These are phyloP conservation scores for Diplodia mutila DNA, from an alignment of 2,329 filamentous ascomycete genomes.

Conservation along the genomic window DNA sequence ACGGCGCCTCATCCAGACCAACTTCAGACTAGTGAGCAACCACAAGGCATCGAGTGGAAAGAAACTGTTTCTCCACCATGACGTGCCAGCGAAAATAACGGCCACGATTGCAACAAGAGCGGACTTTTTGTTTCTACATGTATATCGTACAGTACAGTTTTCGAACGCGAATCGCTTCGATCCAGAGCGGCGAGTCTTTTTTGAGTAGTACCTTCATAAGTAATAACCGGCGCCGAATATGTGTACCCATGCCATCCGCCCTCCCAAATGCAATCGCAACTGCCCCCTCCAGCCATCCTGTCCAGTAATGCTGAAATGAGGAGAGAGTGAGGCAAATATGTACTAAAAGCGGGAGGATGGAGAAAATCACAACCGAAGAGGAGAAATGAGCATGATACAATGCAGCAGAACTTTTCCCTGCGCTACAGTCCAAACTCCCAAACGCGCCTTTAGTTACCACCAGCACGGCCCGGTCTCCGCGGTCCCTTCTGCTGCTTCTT, in stretches of 20 bases:
- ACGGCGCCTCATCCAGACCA: not conserved
- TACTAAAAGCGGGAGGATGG: not conserved
- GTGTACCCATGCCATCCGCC: conserved; percentile 22
- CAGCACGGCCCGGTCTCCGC: conserved; percentile 23
- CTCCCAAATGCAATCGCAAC: conserved; percentile 22
- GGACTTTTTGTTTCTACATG: conserved; percentile 8
- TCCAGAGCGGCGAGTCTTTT: conserved; percentile 24
- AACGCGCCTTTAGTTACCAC: conserved; percentile 22
- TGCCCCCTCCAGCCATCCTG: conserved; percentile 6
- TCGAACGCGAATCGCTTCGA: not conserved
- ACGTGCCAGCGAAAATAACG: too few relatives aligned
- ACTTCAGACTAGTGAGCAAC: not conserved
- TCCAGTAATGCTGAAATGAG: conserved; percentile 20
- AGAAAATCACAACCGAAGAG: conserved; percentile 1
- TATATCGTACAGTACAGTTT: conserved; percentile 17
- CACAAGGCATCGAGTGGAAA: not conserved
- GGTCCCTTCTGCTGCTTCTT: conserved; percentile 25
- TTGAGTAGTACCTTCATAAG: not conserved
- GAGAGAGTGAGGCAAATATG: conserved; percentile 13
- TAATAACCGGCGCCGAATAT: conserved; percentile 18
- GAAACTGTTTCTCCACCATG: not conserved
- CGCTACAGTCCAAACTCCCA: conserved; percentile 6
- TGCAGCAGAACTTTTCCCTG: conserved; percentile 18
- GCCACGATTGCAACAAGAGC: not conserved
- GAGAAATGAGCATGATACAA: not conserved